These are phyloP conservation scores for Acephala macrosclerotiorum DNA, from an alignment of 2,329 filamentous ascomycete species.

Conservation along the genomic window DNA sequence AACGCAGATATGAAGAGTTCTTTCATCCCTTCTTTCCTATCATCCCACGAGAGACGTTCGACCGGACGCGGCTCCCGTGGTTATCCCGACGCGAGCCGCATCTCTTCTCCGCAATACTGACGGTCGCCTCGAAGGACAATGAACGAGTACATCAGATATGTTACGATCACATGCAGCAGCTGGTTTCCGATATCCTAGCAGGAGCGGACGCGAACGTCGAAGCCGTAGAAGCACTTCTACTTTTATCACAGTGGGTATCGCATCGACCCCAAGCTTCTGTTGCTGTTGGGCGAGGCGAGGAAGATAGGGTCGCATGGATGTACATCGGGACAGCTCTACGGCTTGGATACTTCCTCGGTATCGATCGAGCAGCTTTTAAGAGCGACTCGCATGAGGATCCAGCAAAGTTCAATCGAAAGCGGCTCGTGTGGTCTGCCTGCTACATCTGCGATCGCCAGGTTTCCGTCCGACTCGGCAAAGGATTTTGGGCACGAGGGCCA, in stretches of 20 bases:
- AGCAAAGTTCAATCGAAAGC: slow-evolving; percentile 65
- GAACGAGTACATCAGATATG: slow-evolving; percentile 70
- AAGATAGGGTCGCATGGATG: slow-evolving; percentile 81
- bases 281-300: slow-evolving; percentile 71
- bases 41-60: slow-evolving; percentile 58
- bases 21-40: slow-evolving; percentile 77
- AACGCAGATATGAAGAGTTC: slow-evolving; percentile 38
- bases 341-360: slow-evolving; percentile 72
- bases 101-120: slow-evolving; percentile 73
- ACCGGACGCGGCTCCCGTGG: slow-evolving; percentile 60
- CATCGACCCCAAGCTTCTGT: slow-evolving; percentile 41
- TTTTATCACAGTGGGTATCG: slow-evolving; percentile 73
- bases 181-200: slow-evolving; percentile 72
- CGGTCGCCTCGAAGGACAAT: slow-evolving; percentile 75
- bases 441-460: slow-evolving; percentile 70
- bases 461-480: slow-evolving; percentile 74
- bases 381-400: slow-evolving; percentile 66
- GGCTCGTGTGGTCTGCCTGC: slow-evolving; percentile 73
- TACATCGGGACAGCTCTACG: slow-evolving; percentile 75
- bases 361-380: slow-evolving; percentile 73
- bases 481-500: slow-evolving; percentile 77
- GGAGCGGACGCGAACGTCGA: slow-evolving; percentile 73
- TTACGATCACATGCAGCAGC: slow-evolving; percentile 72
- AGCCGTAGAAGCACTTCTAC: slow-evolving; percentile 72
- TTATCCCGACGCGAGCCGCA: slow-evolving; percentile 67